phyloP scores from a whole-genome alignment of 495 filamentous ascomycete species.

The Cladorrhinum samala region DNA sequence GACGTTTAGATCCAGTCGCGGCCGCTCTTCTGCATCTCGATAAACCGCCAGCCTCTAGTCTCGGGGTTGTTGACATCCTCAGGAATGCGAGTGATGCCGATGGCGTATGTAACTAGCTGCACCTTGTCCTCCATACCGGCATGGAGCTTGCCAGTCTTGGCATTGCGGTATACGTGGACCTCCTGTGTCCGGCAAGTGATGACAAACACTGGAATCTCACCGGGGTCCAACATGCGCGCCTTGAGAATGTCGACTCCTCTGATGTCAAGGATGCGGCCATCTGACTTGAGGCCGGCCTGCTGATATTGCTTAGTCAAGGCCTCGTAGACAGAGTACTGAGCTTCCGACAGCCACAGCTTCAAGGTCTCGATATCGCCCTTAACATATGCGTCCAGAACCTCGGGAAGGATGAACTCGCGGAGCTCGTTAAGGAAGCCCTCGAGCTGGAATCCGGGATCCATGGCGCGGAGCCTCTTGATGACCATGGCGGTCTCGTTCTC shows the following conservation, averaged over 20 bases:
- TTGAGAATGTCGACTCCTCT: slow-evolving; percentile 84
- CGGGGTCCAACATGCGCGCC: slow-evolving; percentile 89
- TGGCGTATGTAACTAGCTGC: slow-evolving; percentile 95
- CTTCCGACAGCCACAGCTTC: slow-evolving; percentile 89
- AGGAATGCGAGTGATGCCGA: slow-evolving; percentile 84
- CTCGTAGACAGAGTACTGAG: slow-evolving; percentile 90
- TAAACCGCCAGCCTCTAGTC: slow-evolving; percentile 91
- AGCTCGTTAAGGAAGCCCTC: slow-evolving; percentile 91
- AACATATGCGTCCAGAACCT: slow-evolving; percentile 96
- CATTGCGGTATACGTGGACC: slow-evolving; percentile 90
- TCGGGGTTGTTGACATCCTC: slow-evolving; percentile 97
- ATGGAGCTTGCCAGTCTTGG: slow-evolving; percentile 79
- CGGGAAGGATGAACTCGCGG: slow-evolving; percentile 94
- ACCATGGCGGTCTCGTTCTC: slow-evolving; percentile 97
- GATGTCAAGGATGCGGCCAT: slow-evolving; percentile 92
- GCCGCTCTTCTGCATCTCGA: slow-evolving; percentile 97
- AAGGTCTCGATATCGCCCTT: slow-evolving; percentile 89
- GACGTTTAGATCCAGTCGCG: slow-evolving; percentile 62
- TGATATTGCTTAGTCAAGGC: slow-evolving; percentile 93
- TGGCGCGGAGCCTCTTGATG: slow-evolving; percentile 94
- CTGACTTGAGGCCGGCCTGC: slow-evolving; percentile 83
- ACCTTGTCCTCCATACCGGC: slow-evolving; percentile 99
- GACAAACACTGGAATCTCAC: slow-evolving; percentile 95
- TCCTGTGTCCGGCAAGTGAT: slow-evolving; percentile 96
- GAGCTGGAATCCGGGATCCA: slow-evolving; percentile 92